Evolutionary conservation across 139 green algal species (phyloP), one percentile per base, ranked within the genome.

Genomic region (Ettlia oleoabundans): DNA sequence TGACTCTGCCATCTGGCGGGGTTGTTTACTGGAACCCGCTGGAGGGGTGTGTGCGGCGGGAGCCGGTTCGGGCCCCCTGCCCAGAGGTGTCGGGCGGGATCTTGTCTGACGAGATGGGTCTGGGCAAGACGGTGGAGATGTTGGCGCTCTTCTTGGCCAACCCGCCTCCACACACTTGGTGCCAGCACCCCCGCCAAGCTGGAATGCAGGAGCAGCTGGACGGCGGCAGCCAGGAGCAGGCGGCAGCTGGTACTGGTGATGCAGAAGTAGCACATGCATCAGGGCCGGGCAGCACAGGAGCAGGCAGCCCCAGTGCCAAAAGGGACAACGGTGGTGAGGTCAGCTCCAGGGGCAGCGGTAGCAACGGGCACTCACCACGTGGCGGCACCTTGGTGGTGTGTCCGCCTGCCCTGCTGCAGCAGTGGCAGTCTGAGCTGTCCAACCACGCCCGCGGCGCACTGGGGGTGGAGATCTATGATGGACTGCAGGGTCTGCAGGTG

Each of bases 371-470:
- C 19, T 33, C 30, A 32, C 51, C 43, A 0, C 40, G n/a, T 4
- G 90, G 83, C n/a, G 86, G 75, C 42, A 95, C 92, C 42, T 86
- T 96, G 52, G 84, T 91, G 53, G 88, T 96, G 41, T 94, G 91
- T 70, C 71, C 87, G 4, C 86, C 93, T 19, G 89, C 86, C 13
- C 84, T 96, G 74, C 86, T 95, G 83, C 89, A 90, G 30, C 92
- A 96, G 82, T 96, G 92, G 92, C 55, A 81, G 38, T 63, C 55
- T 0, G 92, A 95, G 80, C 86, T 88, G 30, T 32, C 67, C n/a
- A 81, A 63, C 76, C 91, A 94, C 76, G 76, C 91, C 32, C 52
- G n/a, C 13, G 85, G 79, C 64, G 61, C 76, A 1, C 81, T 88
- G 47, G 68, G 51, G 40, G 89, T 96, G 66, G 86, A 89, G 74